Evolutionary conservation across 2,329 filamentous ascomycete genomes (phyloP).

Genomic region (Neurospora sp.): DNA sequence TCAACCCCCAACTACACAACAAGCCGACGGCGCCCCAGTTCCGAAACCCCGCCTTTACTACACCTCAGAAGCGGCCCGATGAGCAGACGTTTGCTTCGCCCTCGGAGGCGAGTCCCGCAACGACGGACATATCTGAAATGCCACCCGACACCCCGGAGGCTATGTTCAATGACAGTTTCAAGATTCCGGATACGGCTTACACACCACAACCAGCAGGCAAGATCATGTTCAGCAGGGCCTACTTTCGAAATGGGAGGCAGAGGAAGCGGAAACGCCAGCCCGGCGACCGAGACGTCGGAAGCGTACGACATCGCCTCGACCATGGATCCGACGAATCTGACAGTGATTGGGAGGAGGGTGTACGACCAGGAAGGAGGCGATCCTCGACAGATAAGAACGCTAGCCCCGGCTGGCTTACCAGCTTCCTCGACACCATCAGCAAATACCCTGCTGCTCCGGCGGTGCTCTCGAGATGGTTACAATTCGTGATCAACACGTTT

Average conservation of each 20-base stretch:
- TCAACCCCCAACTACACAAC: conserved; percentile 33
- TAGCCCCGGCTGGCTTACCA: conserved; percentile 27
- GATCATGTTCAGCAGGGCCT: conserved; percentile 31
- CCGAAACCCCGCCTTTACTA: conserved; percentile 55
- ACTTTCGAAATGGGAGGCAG: neutral
- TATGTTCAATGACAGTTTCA: conserved; percentile 27
- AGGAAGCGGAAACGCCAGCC: conserved; percentile 46
- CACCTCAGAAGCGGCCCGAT: conserved; percentile 49
- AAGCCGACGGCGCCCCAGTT: conserved; percentile 41
- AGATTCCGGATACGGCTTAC: neutral
- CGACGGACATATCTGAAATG: conserved; percentile 46
- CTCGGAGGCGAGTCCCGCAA: conserved; percentile 50
- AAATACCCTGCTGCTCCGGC: conserved; percentile 50
- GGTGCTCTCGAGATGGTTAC: conserved; percentile 50
- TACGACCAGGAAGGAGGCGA: conserved; percentile 18
- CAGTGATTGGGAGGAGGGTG: conserved; percentile 25
- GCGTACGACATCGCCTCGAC: conserved; percentile 34
- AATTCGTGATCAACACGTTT: conserved; percentile 53
- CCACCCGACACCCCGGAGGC: conserved; percentile 42
- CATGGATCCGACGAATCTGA: conserved; percentile 43
- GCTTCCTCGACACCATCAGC: conserved; percentile 41
- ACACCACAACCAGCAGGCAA: conserved; percentile 39
- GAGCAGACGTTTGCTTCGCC: conserved; percentile 40
- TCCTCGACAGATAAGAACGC: conserved; percentile 10
- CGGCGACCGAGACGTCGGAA: conserved; percentile 42